These are phyloP conservation scores for Phytophthora quininea DNA, from an alignment of 352 stramenopile species.

Conservation along the genomic window DNA sequence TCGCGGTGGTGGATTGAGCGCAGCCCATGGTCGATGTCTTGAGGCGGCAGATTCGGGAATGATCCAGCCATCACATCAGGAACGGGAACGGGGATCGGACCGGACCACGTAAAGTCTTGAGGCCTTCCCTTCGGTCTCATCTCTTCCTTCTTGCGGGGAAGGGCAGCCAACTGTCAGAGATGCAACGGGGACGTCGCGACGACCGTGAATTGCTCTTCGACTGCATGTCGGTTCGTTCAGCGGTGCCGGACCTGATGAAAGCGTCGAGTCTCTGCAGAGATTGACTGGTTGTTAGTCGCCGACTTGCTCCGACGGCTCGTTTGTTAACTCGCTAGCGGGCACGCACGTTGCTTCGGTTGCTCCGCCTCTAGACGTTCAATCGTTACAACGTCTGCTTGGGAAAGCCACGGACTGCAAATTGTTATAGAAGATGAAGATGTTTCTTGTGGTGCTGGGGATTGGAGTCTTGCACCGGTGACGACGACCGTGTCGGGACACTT, in stretches of 20 bases:
- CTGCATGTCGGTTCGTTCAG: not conserved
- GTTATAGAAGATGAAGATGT: not conserved
- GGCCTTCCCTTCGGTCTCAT: constrained; percentile 15
- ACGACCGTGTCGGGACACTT: not conserved
- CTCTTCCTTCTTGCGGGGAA: constrained; percentile 18
- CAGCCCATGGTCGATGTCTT: constrained; percentile 33
- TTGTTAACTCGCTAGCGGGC: constrained; percentile 22
- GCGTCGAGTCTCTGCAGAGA: constrained; percentile 23
- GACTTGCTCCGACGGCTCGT: constrained; percentile 10
- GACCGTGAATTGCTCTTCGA: constrained; percentile 29
- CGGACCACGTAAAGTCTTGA: constrained; percentile 25
- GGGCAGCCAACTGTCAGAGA: not conserved
- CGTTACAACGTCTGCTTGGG: constrained; percentile 19
- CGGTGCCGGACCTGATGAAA: constrained; percentile 16
- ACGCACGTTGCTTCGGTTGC: constrained; percentile 16
- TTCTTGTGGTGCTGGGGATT: not conserved
- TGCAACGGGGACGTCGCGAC: not conserved
- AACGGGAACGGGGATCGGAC: constrained; percentile 12
- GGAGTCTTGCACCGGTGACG: no score
- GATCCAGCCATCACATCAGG: constrained; percentile 4
- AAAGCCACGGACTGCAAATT: constrained; percentile 4
- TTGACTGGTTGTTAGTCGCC: constrained; percentile 27
- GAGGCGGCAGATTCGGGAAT: constrained; percentile 35
- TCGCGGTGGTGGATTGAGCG: constrained; percentile 40
- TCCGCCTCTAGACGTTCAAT: constrained; percentile 32